Evolutionary conservation across 345 rosid genomes (phyloP).

Genomic region (Salix exigua): DNA sequence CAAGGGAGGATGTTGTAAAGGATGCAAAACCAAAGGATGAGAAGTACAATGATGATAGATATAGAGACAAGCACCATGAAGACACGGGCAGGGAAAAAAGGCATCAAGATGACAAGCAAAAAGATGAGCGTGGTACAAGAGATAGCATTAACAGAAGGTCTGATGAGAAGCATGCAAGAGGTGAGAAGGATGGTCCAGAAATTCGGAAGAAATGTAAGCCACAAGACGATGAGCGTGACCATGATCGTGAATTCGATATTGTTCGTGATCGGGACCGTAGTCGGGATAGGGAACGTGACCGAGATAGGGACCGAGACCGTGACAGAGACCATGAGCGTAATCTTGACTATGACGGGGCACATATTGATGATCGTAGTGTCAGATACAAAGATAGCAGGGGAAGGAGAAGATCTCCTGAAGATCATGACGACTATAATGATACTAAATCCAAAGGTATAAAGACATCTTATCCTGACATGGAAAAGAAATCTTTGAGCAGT

Average conservation of each 20-base stretch:
- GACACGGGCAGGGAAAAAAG: constrained; percentile 51
- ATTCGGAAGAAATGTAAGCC: constrained; percentile 51
- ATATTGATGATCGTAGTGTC: constrained; percentile 48
- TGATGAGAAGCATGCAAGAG: constrained; percentile 52
- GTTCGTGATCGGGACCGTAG: constrained; percentile 35
- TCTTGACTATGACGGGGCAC: constrained; percentile 34
- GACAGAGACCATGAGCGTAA: constrained; percentile 3
- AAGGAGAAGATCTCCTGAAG: constrained; percentile 68
- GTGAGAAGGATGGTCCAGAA: constrained; percentile 48
- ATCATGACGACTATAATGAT: constrained; percentile 52
- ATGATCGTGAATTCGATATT: constrained; percentile 30
- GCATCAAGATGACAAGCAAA: constrained; percentile 55
- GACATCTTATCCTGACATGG: constrained; percentile 36
- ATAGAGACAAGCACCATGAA: constrained; percentile 51
- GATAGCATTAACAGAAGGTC: constrained; percentile 49
- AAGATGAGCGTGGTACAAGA: constrained; percentile 57
- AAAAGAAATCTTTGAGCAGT: constrained; percentile 41
- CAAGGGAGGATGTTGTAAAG: constrained; percentile 49
- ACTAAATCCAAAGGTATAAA: constrained; percentile 38
- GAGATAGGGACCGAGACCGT: constrained; percentile 13
- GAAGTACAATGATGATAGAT: constrained; percentile 56
- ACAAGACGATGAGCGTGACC: constrained; percentile 49
- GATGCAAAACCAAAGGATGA: constrained; percentile 63
- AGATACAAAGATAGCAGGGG: constrained; percentile 61
- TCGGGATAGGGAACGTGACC: constrained; percentile 29